These are phyloP conservation scores for Condylostoma magnum DNA, from an alignment of 169 alveolate genomes.

Conservation along the genomic window DNA sequence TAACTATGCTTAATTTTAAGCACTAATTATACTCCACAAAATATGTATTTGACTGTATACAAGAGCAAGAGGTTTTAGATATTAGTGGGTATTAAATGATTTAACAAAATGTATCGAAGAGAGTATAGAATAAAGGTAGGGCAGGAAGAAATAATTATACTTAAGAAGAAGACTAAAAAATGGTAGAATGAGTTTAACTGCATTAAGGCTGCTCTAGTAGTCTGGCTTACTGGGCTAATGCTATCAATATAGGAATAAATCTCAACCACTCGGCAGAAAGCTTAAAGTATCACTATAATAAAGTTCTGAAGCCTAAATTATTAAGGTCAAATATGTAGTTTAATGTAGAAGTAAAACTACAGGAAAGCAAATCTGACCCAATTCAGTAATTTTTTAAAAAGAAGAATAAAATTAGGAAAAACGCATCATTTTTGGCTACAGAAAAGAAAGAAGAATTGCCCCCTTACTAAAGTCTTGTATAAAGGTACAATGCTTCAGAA, in stretches of 20 bases:
- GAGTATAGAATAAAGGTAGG: not conserved
- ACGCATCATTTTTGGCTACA: too few species aligned
- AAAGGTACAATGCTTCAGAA: too few species aligned
- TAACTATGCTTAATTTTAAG: not conserved
- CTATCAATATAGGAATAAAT: not conserved
- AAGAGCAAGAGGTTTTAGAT: not conserved
- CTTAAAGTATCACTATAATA: not conserved
- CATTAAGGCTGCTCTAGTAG: not conserved
- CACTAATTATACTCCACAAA: not conserved
- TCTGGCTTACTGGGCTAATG: not conserved
- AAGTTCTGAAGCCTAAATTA: too few species aligned
- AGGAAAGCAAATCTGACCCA: too few species aligned
- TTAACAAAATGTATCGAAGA: not conserved
- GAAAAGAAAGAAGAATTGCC: too few species aligned
- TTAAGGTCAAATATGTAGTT: too few species aligned
- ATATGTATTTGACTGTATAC: not conserved
- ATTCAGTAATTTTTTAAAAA: too few species aligned
- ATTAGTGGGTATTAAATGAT: not conserved
- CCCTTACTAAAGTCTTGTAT: too few species aligned
- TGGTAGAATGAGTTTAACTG: not conserved
- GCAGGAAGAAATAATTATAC: not conserved
- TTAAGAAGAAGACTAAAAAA: not conserved
- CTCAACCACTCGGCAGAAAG: slow-evolving; percentile 14
- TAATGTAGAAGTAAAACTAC: too few species aligned
- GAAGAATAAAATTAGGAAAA: too few species aligned